These are phyloP conservation scores for Candida maltosa DNA, from an alignment of 805 yeast species.

Conservation along the genomic window DNA sequence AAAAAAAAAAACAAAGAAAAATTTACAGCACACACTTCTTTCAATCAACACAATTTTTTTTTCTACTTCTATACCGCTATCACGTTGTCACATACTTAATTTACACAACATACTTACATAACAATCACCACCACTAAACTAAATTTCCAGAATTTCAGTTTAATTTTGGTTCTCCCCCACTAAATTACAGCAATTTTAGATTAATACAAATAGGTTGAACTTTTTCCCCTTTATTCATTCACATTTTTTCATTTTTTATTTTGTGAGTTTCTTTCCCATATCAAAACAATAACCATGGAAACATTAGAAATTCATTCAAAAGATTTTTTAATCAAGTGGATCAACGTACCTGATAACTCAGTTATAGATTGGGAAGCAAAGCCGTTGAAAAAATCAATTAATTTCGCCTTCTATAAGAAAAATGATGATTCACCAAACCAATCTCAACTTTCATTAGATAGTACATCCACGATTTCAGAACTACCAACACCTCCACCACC, in stretches of 20 bases:
- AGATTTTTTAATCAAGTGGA: slow-evolving; percentile 90
- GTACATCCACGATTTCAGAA: not conserved
- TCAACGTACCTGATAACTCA: slow-evolving; percentile 66
- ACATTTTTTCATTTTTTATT: not conserved
- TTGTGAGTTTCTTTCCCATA: not conserved
- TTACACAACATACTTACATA: too few relatives aligned
- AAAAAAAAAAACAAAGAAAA: too few relatives aligned
- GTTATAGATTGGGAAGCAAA: slow-evolving; percentile 75
- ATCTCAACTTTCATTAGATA: slow-evolving; percentile 1
- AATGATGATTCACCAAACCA: slow-evolving; percentile 15
- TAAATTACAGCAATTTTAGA: too few relatives aligned
- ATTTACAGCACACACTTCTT: too few relatives aligned
- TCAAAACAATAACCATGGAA: slow-evolving; percentile 48
- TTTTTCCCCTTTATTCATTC: not conserved
- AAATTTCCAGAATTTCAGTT: too few relatives aligned
- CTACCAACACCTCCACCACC: slow-evolving; percentile 4
- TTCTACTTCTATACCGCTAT: too few relatives aligned
- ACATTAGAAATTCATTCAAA: slow-evolving; percentile 86
- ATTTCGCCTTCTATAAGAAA: slow-evolving; percentile 37
- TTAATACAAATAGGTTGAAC: too few relatives aligned
- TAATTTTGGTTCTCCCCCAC: too few relatives aligned
- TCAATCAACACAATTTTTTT: too few relatives aligned
- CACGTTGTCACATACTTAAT: too few relatives aligned
- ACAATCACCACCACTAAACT: too few relatives aligned
- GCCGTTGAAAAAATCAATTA: slow-evolving; percentile 54